These are phyloP conservation scores for Trametes elegans DNA, from an alignment of 768 basidiomycete genomes.

Conservation along the genomic window DNA sequence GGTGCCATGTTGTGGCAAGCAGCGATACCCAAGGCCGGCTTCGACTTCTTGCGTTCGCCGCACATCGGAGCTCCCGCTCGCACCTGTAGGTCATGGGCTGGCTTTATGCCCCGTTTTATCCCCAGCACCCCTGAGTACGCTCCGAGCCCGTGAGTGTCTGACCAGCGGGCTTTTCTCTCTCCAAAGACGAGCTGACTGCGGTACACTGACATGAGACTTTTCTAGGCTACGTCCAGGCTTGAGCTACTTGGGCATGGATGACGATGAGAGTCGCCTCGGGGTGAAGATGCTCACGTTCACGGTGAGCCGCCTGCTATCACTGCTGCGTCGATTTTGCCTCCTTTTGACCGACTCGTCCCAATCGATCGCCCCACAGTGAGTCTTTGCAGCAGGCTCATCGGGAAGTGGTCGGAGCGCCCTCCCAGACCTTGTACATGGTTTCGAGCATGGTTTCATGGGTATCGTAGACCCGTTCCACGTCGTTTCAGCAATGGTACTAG, in stretches of 20 bases:
- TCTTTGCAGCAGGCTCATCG: too few species aligned
- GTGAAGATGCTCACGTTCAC: not conserved
- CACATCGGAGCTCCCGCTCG: not conserved
- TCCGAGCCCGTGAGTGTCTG: conserved; percentile 3
- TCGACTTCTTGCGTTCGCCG: conserved; percentile 12
- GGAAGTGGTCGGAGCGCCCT: too few species aligned
- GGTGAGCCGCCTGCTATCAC: not conserved
- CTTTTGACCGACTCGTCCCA: too few species aligned
- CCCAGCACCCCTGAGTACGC: not conserved
- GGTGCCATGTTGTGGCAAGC: conserved; percentile 5
- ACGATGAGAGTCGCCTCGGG: not conserved
- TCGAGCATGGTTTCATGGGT: too few species aligned
- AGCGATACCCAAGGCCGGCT: not conserved
- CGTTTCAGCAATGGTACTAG: too few species aligned
- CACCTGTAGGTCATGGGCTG: not conserved
- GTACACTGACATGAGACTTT: not conserved
- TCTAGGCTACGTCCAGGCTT: not conserved
- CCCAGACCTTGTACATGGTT: too few species aligned
- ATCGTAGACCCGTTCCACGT: not conserved
- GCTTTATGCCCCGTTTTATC: not conserved
- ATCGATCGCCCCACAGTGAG: too few species aligned
- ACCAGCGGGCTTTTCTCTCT: not conserved
- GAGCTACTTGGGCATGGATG: not conserved
- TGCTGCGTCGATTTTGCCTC: too few species aligned
- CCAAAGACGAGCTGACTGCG: not conserved